These are phyloP conservation scores for Pythium rishiriense DNA, from an alignment of 352 stramenopile species.

Conservation along the genomic window DNA sequence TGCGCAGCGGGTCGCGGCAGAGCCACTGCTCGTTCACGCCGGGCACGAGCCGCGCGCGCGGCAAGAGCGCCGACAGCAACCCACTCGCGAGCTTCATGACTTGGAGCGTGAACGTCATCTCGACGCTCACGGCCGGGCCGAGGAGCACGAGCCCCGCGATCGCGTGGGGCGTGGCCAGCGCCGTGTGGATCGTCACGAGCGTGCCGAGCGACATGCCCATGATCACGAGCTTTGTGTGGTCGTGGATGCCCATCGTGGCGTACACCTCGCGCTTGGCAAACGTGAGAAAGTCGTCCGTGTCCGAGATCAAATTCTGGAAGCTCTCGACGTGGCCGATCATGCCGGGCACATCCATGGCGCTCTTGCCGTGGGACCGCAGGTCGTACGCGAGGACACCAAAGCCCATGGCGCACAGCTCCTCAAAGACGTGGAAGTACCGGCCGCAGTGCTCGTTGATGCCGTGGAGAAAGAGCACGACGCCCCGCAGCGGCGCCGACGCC, in stretches of 20 bases:
- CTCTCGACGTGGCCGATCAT: slow-evolving; percentile 17
- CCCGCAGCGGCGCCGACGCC: not conserved
- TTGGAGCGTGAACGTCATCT: slow-evolving; percentile 20
- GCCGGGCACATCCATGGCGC: slow-evolving; percentile 14
- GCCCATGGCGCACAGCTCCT: slow-evolving; percentile 8
- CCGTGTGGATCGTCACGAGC: slow-evolving; percentile 26
- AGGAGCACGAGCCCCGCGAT: slow-evolving; percentile 19
- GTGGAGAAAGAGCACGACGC: slow-evolving; percentile 23
- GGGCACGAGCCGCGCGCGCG: slow-evolving; percentile 19
- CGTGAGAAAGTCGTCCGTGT: slow-evolving; percentile 26
- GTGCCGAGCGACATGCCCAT: slow-evolving; percentile 26
- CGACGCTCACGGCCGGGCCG: slow-evolving; percentile 19
- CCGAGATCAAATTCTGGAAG: slow-evolving; percentile 21
- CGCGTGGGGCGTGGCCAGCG: slow-evolving; percentile 16
- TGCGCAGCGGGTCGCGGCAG: slow-evolving; percentile 20
- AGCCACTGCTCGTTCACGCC: slow-evolving; percentile 23
- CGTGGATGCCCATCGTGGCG: slow-evolving; percentile 10
- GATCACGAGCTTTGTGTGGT: slow-evolving; percentile 1
- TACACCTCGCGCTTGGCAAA: slow-evolving; percentile 23
- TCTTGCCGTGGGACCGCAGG: slow-evolving; percentile 23
- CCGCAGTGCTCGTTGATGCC: slow-evolving; percentile 28
- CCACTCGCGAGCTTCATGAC: slow-evolving; percentile 11
- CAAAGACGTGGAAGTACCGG: slow-evolving; percentile 27
- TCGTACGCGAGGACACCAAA: slow-evolving; percentile 27
- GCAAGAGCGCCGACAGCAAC: slow-evolving; percentile 15